Base-by-base conservation (phyloP, 1,139 yeast genomes). In the Taphrina flavorubra region DNA sequence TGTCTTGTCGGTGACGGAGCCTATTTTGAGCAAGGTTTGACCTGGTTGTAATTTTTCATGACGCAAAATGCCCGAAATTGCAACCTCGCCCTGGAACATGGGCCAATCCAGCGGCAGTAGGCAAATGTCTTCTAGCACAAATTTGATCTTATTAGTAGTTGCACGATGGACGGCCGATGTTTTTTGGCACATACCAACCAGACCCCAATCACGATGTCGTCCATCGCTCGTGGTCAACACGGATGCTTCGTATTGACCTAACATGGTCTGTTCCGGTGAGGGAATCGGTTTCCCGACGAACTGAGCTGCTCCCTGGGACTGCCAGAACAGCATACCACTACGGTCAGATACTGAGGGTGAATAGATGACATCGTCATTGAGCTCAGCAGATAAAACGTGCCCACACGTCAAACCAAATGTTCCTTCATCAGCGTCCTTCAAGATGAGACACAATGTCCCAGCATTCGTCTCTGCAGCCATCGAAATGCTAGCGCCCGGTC, bases 131-230 rank as follows among this genome's bases (percentile, higher is more conserved):
- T 10, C 11, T 39, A 11, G 14, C 14, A 39, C 11, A 14, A 39
- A 39, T 39, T 39, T 10, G 14, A 39, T 39, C 42, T 39, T 39
- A 39, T 39, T 39, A 14, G 42, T 39, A 11, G 14, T 39, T 10
- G 42, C 14, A 11, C 42, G 14, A 39, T 10, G 11, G 42, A 39
- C 14, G 42, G 14, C 42, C 42, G 31, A 25, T 25, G 31, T 25
- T 39, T 14, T 39, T 39, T 39, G 42, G 11, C 42, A 39, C 42
- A 39, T 25, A n/a, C 18, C 51, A n/a, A 46, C 3, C 5, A 46
- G 51, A n/a, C 51, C 18, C 51, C 51, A 46, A 16, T 46, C 51
- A 14, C 25, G 51, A n/a, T 46, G 51, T 18, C 51, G 51, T n/a
- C 25, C 18, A 46, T 46, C 51, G 11, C 14, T 14, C 14, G 42